phyloP scores from a whole-genome alignment of 768 basidiomycete species.

The Omphalotus guepiniiformis region DNA sequence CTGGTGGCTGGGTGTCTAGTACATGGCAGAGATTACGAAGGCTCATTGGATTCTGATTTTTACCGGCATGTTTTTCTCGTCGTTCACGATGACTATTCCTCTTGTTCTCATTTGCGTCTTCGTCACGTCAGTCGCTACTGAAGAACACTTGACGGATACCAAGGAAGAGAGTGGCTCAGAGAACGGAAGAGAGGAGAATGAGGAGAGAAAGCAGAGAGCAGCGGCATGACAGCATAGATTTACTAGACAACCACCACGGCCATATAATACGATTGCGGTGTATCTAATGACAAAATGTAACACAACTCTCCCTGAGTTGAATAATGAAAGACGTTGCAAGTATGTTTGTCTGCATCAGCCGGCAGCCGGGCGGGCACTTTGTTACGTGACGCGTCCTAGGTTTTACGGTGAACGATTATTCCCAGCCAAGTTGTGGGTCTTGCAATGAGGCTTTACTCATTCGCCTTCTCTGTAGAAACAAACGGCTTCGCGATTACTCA shows the following conservation, averaged over 20 bases:
- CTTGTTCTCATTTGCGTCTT: not conserved
- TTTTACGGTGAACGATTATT: too few species aligned
- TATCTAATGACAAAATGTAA: slow-evolving; percentile 3
- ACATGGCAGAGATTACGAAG: slow-evolving; percentile 62
- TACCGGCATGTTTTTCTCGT: slow-evolving; percentile 46
- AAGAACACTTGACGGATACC: not conserved
- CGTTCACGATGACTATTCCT: slow-evolving; percentile 18
- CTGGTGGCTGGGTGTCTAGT: slow-evolving; percentile 68
- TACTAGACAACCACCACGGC: slow-evolving; percentile 11
- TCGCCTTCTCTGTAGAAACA: not conserved
- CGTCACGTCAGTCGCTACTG: slow-evolving; percentile 5
- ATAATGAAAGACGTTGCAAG: slow-evolving; percentile 7
- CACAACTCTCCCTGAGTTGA: slow-evolving; percentile 9
- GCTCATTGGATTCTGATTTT: slow-evolving; percentile 68
- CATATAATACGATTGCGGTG: slow-evolving; percentile 10
- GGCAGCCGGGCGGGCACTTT: too few species aligned
- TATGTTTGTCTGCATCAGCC: too few species aligned
- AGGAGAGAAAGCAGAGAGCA: slow-evolving; percentile 46
- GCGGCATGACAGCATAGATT: slow-evolving; percentile 31
- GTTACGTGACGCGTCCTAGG: too few species aligned
- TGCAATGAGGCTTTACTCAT: slow-evolving; percentile 4
- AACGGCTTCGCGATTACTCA: not conserved
- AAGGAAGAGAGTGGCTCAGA: slow-evolving; percentile 23
- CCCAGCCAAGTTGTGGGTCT: too few species aligned
- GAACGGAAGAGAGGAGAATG: slow-evolving; percentile 35